phyloP scores from a whole-genome alignment of 2,329 filamentous ascomycete genomes.

The Diaporthe sp. region DNA sequence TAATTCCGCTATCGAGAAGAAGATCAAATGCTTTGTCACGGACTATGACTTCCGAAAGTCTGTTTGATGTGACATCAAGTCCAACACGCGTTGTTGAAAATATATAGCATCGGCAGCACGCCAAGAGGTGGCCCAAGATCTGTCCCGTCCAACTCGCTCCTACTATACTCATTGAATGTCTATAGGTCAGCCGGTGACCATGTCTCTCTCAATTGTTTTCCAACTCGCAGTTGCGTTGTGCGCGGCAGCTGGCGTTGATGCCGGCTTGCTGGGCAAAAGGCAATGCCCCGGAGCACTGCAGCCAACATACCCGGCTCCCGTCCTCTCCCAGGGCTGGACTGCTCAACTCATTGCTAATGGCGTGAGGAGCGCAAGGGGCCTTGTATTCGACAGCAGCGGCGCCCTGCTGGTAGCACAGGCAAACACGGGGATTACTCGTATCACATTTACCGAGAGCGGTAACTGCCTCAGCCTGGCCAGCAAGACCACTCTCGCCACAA shows the following conservation, averaged over 20 bases:
- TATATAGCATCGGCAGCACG: background rate
- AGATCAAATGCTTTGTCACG: conserved; percentile 19
- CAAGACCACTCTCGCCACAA: conserved; percentile 49
- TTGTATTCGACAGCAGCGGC: conserved; percentile 60
- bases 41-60: background rate
- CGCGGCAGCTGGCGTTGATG: background rate
- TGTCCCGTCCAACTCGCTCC: background rate
- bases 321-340: conserved; percentile 59
- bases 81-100: background rate
- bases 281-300: conserved; percentile 45
- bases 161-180: background rate
- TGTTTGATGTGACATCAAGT: background rate
- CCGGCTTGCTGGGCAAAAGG: background rate
- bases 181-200: background rate
- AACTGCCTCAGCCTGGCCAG: conserved; percentile 53
- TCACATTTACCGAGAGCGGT: conserved; percentile 57
- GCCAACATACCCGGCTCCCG: conserved; percentile 54
- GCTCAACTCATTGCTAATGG: conserved; percentile 59
- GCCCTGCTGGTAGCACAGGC: conserved; percentile 61
- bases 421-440: conserved; percentile 58
- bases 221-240: conserved; percentile 3
- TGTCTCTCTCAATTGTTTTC: background rate
- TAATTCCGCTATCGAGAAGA: background rate
- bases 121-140: background rate
- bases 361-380: conserved; percentile 58